phyloP scores from a whole-genome alignment of 2,329 filamentous ascomycete genomes.

The Fusarium mexicanum region DNA sequence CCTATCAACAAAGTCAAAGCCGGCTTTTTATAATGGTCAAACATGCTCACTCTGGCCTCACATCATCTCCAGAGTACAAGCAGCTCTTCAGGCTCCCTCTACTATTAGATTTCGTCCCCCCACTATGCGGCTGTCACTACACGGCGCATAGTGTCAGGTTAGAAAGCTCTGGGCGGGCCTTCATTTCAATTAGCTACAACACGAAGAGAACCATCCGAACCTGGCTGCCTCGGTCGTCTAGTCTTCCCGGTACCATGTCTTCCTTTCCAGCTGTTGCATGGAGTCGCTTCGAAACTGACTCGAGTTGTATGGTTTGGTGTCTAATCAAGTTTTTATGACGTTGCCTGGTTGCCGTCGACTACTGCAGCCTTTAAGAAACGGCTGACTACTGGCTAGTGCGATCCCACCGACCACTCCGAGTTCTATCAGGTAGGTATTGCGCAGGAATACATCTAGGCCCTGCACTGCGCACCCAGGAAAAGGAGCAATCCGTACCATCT shows the following conservation, averaged over 20 bases:
- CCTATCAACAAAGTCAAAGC: not conserved
- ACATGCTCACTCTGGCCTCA: not conserved
- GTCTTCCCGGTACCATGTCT: not conserved
- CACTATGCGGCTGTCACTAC: slow-evolving; percentile 39
- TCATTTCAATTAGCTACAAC: slow-evolving; percentile 22
- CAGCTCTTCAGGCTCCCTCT: not conserved
- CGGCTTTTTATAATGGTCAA: not conserved
- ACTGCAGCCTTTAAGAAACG: slow-evolving; percentile 19
- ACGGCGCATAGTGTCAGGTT: slow-evolving; percentile 31
- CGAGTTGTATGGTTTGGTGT: slow-evolving; percentile 6
- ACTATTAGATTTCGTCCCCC: slow-evolving; percentile 31
- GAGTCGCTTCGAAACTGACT: not conserved
- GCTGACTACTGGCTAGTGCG: slow-evolving; percentile 29
- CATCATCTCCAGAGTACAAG: not conserved
- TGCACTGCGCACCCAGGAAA: slow-evolving; percentile 16
- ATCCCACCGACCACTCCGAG: slow-evolving; percentile 26
- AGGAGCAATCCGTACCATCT: slow-evolving; percentile 34
- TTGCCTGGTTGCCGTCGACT: slow-evolving; percentile 8
- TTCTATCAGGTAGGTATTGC: slow-evolving; percentile 12
- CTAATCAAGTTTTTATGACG: slow-evolving; percentile 15
- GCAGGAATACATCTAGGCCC: slow-evolving; percentile 34
- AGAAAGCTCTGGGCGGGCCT: slow-evolving; percentile 10
- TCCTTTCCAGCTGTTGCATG: not conserved
- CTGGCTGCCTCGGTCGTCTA: not conserved
- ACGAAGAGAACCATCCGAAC: slow-evolving; percentile 4